Conservation (phyloP, 495 filamentous ascomycete genomes). For the Penicillium paradoxum region DNA sequence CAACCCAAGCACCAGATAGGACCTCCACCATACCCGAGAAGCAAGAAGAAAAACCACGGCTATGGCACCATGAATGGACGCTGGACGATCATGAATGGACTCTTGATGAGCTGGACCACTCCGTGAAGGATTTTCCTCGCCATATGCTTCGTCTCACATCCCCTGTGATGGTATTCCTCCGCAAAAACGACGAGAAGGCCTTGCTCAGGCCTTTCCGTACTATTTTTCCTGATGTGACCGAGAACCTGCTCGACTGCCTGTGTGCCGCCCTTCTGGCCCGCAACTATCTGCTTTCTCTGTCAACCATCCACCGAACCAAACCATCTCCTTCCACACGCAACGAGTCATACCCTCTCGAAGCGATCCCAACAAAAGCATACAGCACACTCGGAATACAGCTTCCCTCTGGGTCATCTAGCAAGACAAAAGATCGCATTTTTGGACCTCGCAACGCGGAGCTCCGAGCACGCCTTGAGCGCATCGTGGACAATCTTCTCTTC, state of each 20-base stretch:
- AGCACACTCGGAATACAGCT: conserved; percentile 34
- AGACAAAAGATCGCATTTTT: conserved; percentile 30
- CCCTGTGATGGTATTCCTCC: conserved; percentile 40
- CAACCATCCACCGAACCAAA: conserved; percentile 24
- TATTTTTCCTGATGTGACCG: conserved; percentile 53
- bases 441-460: conserved; percentile 31
- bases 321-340: conserved; percentile 15
- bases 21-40: conserved; percentile 28
- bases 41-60: conserved; percentile 27
- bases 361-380: conserved; percentile 35
- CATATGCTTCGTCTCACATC: conserved; percentile 44
- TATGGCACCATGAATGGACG: conserved; percentile 43
- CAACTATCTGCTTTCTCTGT: conserved; percentile 51
- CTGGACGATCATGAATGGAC: conserved; percentile 46
- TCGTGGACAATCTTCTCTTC: conserved; percentile 40
- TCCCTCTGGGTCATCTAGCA: conserved; percentile 23
- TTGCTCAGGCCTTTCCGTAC: conserved; percentile 46
- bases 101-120: conserved; percentile 41
- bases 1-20: conserved; percentile 21
- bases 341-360: conserved; percentile 26
- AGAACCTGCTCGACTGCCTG: conserved; percentile 55
- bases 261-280: conserved; percentile 60
- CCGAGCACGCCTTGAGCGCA: conserved; percentile 32
- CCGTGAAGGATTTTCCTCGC: conserved; percentile 39
- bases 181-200: conserved; percentile 36